Evolutionary conservation across 768 basidiomycete species (phyloP).

Genomic region (Hemileccinum impolitum): DNA sequence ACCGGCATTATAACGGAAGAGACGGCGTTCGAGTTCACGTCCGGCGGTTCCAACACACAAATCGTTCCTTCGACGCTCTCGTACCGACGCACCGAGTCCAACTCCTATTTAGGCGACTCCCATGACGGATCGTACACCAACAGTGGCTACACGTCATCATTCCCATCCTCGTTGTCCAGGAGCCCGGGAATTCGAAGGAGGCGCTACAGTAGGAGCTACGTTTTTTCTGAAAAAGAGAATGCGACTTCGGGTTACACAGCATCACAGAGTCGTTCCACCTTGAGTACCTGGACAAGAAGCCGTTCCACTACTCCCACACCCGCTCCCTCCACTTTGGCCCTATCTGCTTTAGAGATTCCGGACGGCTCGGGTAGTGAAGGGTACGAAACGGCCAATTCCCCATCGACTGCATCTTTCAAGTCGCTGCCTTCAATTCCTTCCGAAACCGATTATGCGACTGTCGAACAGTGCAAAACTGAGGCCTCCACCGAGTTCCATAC

Average conservation of each 20-base stretch:
- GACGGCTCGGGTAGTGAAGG: slow-evolving; percentile 46
- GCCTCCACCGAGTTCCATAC: slow-evolving; percentile 47
- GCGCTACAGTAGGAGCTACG: slow-evolving; percentile 36
- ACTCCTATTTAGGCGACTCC: slow-evolving; percentile 56
- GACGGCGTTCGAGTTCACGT: slow-evolving; percentile 36
- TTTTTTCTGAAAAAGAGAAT: slow-evolving; percentile 61
- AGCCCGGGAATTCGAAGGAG: slow-evolving; percentile 56
- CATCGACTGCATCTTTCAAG: slow-evolving; percentile 49
- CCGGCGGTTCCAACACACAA: slow-evolving; percentile 41
- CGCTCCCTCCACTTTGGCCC: slow-evolving; percentile 26
- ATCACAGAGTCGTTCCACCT: slow-evolving; percentile 33
- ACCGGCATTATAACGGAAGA: slow-evolving; percentile 37
- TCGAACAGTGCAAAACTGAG: slow-evolving; percentile 42
- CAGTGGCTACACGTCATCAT: slow-evolving; percentile 35
- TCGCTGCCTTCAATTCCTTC: slow-evolving; percentile 62
- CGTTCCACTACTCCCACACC: slow-evolving; percentile 31
- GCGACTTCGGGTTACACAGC: slow-evolving; percentile 32
- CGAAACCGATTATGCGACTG: slow-evolving; percentile 43
- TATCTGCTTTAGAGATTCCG: slow-evolving; percentile 30
- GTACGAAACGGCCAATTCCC: slow-evolving; percentile 43
- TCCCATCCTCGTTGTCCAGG: slow-evolving; percentile 56
- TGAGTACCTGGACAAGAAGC: slow-evolving; percentile 33
- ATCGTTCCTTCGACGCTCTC: slow-evolving; percentile 50
- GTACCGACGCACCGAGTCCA: slow-evolving; percentile 48
- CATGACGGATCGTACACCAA: slow-evolving; percentile 39